Percentiles rank a stretch among this genome's conserved stretches.
Evolutionary conservation across 768 basidiomycete genomes (phyloP).

Genomic region (Mycena filopes): DNA sequence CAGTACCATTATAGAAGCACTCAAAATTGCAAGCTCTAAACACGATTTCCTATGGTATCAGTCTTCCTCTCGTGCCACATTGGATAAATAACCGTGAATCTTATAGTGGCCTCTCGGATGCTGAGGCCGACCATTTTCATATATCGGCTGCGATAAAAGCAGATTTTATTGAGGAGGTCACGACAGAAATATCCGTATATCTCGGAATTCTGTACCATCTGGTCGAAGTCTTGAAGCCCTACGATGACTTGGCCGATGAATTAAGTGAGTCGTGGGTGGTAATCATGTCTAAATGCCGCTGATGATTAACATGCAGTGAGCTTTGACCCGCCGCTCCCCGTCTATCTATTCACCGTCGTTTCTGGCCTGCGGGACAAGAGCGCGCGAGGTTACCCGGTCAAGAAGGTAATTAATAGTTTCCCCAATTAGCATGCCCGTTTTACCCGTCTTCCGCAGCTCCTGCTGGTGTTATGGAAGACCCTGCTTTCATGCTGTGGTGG

Average conservation of each 20-base stretch:
- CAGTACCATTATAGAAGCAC: conserved; percentile 82
- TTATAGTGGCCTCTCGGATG: conserved; percentile 77
- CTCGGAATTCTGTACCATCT: conserved; percentile 96
- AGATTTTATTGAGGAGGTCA: conserved; percentile 89
- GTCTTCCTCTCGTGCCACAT: conserved; percentile 1
- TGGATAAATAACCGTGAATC: conserved; percentile 17
- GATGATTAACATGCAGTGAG: conserved; percentile 71
- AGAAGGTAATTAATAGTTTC: conserved; percentile 71
- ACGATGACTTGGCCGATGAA: conserved; percentile 96
- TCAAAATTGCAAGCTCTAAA: conserved; percentile 90
- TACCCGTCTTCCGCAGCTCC: conserved; percentile 62
- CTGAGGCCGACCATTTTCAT: conserved; percentile 76
- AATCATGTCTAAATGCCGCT: conserved; percentile 11
- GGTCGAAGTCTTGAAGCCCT: conserved; percentile 91
- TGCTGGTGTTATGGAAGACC: conserved; percentile 95
- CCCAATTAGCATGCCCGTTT: conserved; percentile 20
- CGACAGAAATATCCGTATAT: conserved; percentile 93
- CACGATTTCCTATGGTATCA: conserved; percentile 84
- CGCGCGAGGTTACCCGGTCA: conserved; percentile 95
- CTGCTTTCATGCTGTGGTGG: conserved; percentile 94
- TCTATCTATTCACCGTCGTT: conserved; percentile 92
- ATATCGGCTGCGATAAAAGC: conserved; percentile 76
- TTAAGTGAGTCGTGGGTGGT: conserved; percentile 72
- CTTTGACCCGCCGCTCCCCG: conserved; percentile 92
- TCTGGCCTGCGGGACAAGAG: conserved; percentile 91